Evolutionary conservation across 2,329 filamentous ascomycete species (phyloP).

Genomic region (Aspergillus candidus): DNA sequence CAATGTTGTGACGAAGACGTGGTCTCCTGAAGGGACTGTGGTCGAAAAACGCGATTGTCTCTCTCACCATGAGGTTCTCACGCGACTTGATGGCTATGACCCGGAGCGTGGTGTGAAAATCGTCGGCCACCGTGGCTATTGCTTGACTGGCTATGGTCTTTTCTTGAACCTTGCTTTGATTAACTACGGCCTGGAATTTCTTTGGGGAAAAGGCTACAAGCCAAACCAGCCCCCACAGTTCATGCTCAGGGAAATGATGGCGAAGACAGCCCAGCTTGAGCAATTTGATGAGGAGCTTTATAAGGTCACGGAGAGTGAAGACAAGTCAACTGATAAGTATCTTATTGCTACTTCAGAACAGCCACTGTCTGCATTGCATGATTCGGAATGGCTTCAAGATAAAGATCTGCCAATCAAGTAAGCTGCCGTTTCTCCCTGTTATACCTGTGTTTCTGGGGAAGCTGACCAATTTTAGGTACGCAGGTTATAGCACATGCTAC

Average conservation of each 20-base stretch:
- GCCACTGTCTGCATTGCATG: constrained; percentile 86
- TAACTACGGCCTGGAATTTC: constrained; percentile 90
- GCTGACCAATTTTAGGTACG: constrained; percentile 46
- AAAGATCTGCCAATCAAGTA: constrained; percentile 84
- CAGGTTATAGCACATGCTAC: constrained; percentile 92
- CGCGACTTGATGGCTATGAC: constrained; percentile 83
- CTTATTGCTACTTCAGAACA: constrained; percentile 84
- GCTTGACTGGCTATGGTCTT: constrained; percentile 80
- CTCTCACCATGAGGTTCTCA: constrained; percentile 91
- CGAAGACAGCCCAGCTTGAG: constrained; percentile 93
- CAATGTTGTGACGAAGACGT: constrained; percentile 70
- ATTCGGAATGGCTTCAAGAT: constrained; percentile 84
- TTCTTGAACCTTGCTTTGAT: constrained; percentile 89
- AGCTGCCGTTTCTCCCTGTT: constrained; percentile 4
- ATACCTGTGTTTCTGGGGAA: not conserved
- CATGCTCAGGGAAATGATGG: constrained; percentile 94
- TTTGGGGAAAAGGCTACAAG: constrained; percentile 72
- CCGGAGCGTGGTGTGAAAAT: constrained; percentile 89
- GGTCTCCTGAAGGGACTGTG: constrained; percentile 69
- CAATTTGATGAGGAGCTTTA: constrained; percentile 98
- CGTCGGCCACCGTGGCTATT: constrained; percentile 91
- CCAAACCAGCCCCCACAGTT: constrained; percentile 85
- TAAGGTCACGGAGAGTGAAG: constrained; percentile 81
- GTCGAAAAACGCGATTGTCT: constrained; percentile 72
- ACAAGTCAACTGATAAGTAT: constrained; percentile 81